These are phyloP conservation scores for Macaranga tanarius DNA, from an alignment of 441 rosid genomes.

Conservation along the genomic window DNA sequence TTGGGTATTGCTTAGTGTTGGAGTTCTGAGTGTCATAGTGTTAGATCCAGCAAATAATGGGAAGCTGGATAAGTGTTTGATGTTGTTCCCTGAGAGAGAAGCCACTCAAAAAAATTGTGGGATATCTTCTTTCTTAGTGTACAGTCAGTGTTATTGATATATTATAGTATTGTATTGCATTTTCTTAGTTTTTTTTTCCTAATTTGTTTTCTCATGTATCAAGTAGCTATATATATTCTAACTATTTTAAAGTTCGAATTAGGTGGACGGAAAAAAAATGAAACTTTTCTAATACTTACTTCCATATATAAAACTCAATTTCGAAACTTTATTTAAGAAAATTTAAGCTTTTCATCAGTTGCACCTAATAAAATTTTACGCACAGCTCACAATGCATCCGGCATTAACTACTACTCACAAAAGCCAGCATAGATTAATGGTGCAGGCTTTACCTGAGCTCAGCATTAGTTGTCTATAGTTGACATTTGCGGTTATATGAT, in stretches of 20 bases:
- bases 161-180: not conserved
- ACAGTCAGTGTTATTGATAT: conserved; percentile 10
- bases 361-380: too few relatives aligned
- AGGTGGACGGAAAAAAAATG: too few relatives aligned
- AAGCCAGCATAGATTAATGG: not conserved
- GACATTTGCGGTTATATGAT: not conserved
- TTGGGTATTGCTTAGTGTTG: conserved; percentile 7
- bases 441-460: not conserved
- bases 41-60: conserved; percentile 22
- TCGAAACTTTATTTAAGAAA: too few relatives aligned
- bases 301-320: too few relatives aligned
- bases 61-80: conserved; percentile 27
- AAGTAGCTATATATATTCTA: too few relatives aligned
- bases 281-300: too few relatives aligned
- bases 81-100: conserved; percentile 26
- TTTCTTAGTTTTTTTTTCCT: too few relatives aligned
- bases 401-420: too few relatives aligned
- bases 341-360: too few relatives aligned
- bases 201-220: too few relatives aligned
- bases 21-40: not conserved
- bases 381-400: too few relatives aligned
- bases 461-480: not conserved
- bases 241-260: too few relatives aligned
- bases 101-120: not conserved
- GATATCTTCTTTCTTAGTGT: conserved; percentile 23